These are phyloP conservation scores for Talaromyces sp. DNA, from an alignment of 2,329 filamentous ascomycete genomes.

Conservation along the genomic window DNA sequence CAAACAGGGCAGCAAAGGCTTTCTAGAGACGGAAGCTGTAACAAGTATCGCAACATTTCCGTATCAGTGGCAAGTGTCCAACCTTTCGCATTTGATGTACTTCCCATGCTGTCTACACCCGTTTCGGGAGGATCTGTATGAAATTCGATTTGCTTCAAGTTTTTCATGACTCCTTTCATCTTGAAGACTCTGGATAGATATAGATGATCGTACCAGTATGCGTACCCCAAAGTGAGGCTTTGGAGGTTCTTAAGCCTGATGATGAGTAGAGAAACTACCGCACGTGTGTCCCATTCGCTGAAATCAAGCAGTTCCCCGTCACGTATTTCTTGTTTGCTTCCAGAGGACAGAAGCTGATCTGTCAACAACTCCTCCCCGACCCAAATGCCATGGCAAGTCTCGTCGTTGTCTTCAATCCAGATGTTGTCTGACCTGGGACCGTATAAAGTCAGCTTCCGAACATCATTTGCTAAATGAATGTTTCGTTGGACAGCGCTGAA, in stretches of 20 bases:
- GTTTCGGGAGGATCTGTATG: background rate
- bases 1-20: background rate
- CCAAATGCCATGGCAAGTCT: background rate
- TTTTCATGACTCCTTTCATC: background rate
- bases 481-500: background rate
- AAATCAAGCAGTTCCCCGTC: background rate
- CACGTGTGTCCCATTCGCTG: background rate
- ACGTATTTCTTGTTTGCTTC: background rate
- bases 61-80: background rate
- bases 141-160: background rate
- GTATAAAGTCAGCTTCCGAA: background rate
- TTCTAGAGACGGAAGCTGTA: background rate
- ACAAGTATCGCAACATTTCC: background rate
- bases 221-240: background rate
- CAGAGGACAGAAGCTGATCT: background rate
- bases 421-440: background rate
- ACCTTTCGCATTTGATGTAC: background rate
- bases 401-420: background rate
- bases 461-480: background rate
- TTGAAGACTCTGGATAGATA: background rate
- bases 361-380: background rate
- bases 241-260: background rate
- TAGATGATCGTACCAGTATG: background rate
- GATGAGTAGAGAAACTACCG: background rate
- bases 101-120: background rate